Base-by-base conservation (phyloP, 2,329 filamentous ascomycete species). In the Mollisiaceae sp. region DNA sequence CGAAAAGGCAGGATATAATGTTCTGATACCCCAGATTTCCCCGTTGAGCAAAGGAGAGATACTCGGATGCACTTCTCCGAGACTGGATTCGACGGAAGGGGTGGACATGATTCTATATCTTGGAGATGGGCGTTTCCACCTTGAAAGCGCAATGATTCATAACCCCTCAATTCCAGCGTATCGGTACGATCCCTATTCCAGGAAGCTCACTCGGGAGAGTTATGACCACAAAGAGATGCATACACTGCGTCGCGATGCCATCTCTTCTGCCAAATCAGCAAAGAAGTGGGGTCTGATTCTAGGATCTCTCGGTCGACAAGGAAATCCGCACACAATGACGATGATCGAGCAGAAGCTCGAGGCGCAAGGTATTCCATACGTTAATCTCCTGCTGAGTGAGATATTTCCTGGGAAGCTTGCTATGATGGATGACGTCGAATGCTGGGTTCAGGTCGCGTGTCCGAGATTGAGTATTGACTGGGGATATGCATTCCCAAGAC, bases 71-170 rank as follows among this genome's bases (percentile, higher is more conserved):
- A 99, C 95, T 8, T 97, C 94, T 0, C 95, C 95, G 0, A 85
- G 85, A 24, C 82, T 94, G 2, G 73, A 82, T 15, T 78, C 84
- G 12, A 82, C 82, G 12, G 85, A 86, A 56, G 80, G 79, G 50
- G 86, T 94, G 24, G 92, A 97, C 75, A 79, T 93, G 69, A 90
- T 97, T 55, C 82, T 97, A 1, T 97, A 97, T 77, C 87, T 97
- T 15, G 94, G 94, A 56, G 94, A 97, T 75, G 94, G 94, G 14
- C 87, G 94, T 65, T 97, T 97, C 82, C 95, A 99, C 77, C 90
- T 99, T 52, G 95, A 99, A 79, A 96, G 92, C 74, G 94, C 96
- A 75, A 99, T 99, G 94, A 99, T 99, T 71, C 95, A 98, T 76
- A 99, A 99, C 79, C 95, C 96, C 0, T 80, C 83, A 5, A 87